Evolutionary conservation across 208 protist genomes (phyloP).

Genomic region (Leishmania braziliensis): DNA sequence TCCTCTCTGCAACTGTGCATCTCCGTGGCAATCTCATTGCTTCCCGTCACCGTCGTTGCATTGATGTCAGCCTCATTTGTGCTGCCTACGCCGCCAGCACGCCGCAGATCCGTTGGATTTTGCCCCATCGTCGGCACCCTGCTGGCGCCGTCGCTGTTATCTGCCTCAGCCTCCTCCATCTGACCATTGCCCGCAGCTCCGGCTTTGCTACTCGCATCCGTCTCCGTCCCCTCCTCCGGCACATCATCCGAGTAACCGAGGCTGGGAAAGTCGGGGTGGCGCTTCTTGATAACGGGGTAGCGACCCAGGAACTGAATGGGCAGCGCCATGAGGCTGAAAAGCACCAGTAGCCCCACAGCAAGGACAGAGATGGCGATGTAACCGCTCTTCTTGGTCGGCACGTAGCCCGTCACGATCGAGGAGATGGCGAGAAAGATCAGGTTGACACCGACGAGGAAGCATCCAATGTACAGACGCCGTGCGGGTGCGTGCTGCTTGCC

Average conservation of each 20-base stretch:
- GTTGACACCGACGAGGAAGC: constrained; percentile 38
- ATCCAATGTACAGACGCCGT: constrained; percentile 61
- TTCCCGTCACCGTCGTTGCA: constrained; percentile 1
- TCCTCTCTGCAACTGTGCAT: neutral
- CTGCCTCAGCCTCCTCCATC: neutral
- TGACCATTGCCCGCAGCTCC: neutral
- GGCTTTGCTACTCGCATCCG: neutral
- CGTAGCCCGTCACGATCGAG: constrained; percentile 59
- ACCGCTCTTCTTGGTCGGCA: constrained; percentile 28
- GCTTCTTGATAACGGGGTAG: constrained; percentile 50
- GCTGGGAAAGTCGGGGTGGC: constrained; percentile 37
- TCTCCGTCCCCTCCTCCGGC: neutral
- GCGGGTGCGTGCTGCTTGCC: constrained; percentile 46
- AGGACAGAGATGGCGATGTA: constrained; percentile 57
- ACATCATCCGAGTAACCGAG: constrained; percentile 42
- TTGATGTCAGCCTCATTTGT: constrained; percentile 14
- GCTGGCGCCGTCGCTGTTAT: neutral
- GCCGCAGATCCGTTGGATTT: neutral
- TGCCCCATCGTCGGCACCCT: neutral
- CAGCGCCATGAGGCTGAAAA: constrained; percentile 59
- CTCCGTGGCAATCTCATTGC: neutral
- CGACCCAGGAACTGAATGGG: constrained; percentile 71
- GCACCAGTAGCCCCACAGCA: constrained; percentile 42
- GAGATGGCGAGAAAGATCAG: constrained; percentile 60
- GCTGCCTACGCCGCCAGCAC: neutral